Conservation (phyloP, 768 basidiomycete species). For the Russula sp. region DNA sequence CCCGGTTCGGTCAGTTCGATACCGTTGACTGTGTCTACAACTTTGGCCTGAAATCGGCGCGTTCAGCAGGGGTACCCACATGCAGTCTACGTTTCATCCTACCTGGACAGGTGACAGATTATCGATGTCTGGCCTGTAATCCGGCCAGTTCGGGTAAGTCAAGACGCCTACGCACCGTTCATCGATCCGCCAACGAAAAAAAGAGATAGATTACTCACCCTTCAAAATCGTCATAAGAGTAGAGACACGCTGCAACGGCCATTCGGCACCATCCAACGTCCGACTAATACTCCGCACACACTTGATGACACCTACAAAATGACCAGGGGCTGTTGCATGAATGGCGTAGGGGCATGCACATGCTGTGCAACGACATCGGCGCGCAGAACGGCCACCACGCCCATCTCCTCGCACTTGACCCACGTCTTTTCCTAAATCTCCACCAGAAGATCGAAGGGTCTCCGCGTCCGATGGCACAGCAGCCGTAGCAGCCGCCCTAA, state of each 20-base stretch:
- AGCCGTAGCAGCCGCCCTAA: slow-evolving; percentile 59
- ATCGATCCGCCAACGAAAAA: too few relatives aligned
- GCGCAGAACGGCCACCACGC: slow-evolving; percentile 46
- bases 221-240: slow-evolving; percentile 78
- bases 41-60: slow-evolving; percentile 49
- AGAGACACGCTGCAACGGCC: slow-evolving; percentile 60
- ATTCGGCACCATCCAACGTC: slow-evolving; percentile 52
- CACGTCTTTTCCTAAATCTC: slow-evolving; percentile 64
- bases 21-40: slow-evolving; percentile 64
- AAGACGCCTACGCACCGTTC: slow-evolving; percentile 51
- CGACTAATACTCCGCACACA: slow-evolving; percentile 53
- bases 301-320: slow-evolving; percentile 74
- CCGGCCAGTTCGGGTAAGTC: slow-evolving; percentile 78
- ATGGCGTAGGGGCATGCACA: slow-evolving; percentile 38
- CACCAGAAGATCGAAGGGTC: slow-evolving; percentile 38
- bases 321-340: slow-evolving; percentile 84
- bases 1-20: slow-evolving; percentile 65
- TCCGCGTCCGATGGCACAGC: slow-evolving; percentile 36
- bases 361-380: slow-evolving; percentile 22
- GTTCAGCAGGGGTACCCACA: neutral
- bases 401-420: slow-evolving; percentile 65
- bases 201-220: slow-evolving; percentile 41
- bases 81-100: slow-evolving; percentile 22
- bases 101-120: slow-evolving; percentile 77
- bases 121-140: slow-evolving; percentile 89